Percentiles rank a stretch among this genome's conserved stretches.
phyloP scores from a whole-genome alignment of 352 stramenopile genomes.

The Albugo candida region DNA sequence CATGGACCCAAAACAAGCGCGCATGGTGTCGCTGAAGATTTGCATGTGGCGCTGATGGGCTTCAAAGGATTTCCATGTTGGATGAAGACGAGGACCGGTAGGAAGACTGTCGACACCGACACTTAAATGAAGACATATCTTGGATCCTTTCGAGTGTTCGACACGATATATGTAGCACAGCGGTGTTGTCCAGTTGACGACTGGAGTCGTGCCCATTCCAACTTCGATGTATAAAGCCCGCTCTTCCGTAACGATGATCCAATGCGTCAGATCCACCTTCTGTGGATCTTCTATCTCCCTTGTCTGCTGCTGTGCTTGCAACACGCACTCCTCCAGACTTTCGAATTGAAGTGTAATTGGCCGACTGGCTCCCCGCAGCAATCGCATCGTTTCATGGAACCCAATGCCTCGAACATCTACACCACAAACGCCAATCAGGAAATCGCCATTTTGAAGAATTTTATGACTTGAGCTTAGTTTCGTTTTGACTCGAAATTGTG shows the following conservation, averaged over 20 bases:
- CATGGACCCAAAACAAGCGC: conserved; percentile 51
- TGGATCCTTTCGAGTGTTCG: conserved; percentile 34
- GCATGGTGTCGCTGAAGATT: conserved; percentile 77
- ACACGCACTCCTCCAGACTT: conserved; percentile 39
- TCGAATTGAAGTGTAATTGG: conserved; percentile 68
- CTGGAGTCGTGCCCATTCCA: conserved; percentile 40
- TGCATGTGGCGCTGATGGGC: conserved; percentile 72
- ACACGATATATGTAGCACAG: conserved; percentile 72
- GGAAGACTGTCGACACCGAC: conserved; percentile 72
- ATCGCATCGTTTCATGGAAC: conserved; percentile 64
- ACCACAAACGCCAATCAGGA: conserved; percentile 43
- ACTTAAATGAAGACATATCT: conserved; percentile 57
- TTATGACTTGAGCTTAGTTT: conserved; percentile 23
- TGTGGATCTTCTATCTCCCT: background rate
- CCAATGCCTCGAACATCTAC: conserved; percentile 70
- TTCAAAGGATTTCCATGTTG: conserved; percentile 47
- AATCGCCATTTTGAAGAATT: conserved; percentile 62
- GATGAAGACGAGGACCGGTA: conserved; percentile 45
- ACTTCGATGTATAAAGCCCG: conserved; percentile 75
- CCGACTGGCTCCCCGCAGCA: conserved; percentile 49
- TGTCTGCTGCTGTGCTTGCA: conserved; percentile 7
- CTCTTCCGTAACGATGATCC: conserved; percentile 77
- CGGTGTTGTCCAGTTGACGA: conserved; percentile 80
- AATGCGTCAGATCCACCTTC: conserved; percentile 52
- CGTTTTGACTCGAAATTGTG: conserved; percentile 7